Conservation (phyloP, 371 early-diverging fungal genomes). For the Mucor piriformis region DNA sequence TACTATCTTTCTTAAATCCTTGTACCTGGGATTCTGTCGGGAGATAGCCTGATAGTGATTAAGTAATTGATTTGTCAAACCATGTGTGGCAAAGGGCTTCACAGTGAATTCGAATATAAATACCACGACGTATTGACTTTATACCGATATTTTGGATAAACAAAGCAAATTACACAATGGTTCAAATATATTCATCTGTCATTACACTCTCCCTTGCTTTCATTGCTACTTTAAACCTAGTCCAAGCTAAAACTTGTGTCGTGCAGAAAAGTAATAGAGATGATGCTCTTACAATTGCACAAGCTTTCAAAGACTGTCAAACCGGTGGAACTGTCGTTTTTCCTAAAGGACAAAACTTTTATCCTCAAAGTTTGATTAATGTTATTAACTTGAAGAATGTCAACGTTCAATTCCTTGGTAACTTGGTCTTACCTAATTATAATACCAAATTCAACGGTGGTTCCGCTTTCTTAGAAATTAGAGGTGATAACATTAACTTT, state of each 20-base stretch:
- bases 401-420: conserved; percentile 31
- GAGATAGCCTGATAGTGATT: too few species aligned
- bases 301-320: conserved; percentile 33
- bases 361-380: conserved; percentile 22
- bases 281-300: conserved; percentile 27
- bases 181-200: background rate
- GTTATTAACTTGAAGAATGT: conserved; percentile 26
- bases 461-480: conserved; percentile 28
- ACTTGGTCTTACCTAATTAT: conserved; percentile 28
- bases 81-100: too few species aligned
- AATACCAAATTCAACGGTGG: conserved; percentile 26
- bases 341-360: conserved; percentile 27
- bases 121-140: too few species aligned
- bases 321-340: conserved; percentile 38
- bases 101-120: too few species aligned
- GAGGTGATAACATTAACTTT: conserved; percentile 30
- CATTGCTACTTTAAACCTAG: background rate
- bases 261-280: conserved; percentile 4
- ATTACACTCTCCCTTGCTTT: background rate
- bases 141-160: too few species aligned
- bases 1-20: too few species aligned
- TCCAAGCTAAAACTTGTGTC: background rate
- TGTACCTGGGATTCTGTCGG: too few species aligned
- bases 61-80: too few species aligned
- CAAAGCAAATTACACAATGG: background rate